Conservation (phyloP, 208 protist species). For the Zelonia costaricensis region DNA sequence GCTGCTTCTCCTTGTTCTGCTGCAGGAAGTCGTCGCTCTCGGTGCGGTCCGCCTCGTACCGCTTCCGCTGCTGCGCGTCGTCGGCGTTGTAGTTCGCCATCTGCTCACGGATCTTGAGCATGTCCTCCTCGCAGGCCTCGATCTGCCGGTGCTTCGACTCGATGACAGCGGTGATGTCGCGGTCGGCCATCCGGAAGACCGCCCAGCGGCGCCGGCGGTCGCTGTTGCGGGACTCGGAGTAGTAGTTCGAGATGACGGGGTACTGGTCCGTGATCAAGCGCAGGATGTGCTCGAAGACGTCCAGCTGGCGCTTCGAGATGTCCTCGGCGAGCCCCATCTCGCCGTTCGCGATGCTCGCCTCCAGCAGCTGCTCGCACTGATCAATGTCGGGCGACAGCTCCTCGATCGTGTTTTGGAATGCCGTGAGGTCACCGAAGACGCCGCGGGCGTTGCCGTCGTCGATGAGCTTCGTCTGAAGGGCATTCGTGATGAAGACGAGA, state of each 20-base stretch:
- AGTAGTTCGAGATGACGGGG: slow-evolving; percentile 82
- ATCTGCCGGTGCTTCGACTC: slow-evolving; percentile 84
- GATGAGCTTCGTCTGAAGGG: slow-evolving; percentile 80
- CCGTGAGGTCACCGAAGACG: slow-evolving; percentile 76
- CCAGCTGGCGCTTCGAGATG: slow-evolving; percentile 82
- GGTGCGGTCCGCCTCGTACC: slow-evolving; percentile 75
- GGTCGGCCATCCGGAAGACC: slow-evolving; percentile 91
- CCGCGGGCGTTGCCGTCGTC: slow-evolving; percentile 81
- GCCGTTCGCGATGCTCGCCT: slow-evolving; percentile 85
- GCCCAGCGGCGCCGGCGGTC: slow-evolving; percentile 87
- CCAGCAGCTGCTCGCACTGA: slow-evolving; percentile 88
- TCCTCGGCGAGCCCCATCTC: slow-evolving; percentile 91
- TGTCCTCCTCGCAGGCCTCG: slow-evolving; percentile 89
- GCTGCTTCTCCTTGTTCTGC: slow-evolving; percentile 92
- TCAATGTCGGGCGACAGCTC: slow-evolving; percentile 85
- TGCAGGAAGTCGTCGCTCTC: slow-evolving; percentile 79
- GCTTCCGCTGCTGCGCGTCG: slow-evolving; percentile 77
- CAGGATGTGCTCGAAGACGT: slow-evolving; percentile 88
- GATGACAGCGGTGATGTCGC: slow-evolving; percentile 88
- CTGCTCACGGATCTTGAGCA: slow-evolving; percentile 83
- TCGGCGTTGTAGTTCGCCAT: slow-evolving; percentile 87
- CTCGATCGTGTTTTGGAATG: slow-evolving; percentile 85
- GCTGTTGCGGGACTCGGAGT: slow-evolving; percentile 70
- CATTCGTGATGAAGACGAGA: slow-evolving; percentile 80
- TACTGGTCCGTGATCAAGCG: slow-evolving; percentile 89